These are phyloP conservation scores for Kitagawia praeruptora DNA, from an alignment of 129 eudicot species.

Conservation along the genomic window DNA sequence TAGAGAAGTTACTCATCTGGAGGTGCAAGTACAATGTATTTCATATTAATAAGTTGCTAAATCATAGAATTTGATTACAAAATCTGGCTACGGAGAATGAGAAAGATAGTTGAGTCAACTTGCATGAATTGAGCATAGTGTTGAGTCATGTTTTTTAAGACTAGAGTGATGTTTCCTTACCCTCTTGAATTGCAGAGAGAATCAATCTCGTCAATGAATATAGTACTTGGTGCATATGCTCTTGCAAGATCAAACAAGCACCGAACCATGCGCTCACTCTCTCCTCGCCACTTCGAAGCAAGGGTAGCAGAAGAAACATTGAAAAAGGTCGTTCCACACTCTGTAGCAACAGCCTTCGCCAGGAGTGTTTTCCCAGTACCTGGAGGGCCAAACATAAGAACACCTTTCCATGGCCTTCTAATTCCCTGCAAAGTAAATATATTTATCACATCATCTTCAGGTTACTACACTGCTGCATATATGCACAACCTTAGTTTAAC, in stretches of 20 bases:
- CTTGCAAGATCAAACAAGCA: slow-evolving; percentile 96
- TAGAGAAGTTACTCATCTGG: not conserved
- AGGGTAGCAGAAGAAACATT: slow-evolving; percentile 95
- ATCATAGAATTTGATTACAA: not conserved
- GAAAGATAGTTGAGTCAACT: not conserved
- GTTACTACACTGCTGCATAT: not conserved
- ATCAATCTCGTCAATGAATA: slow-evolving; percentile 94
- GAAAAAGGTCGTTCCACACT: slow-evolving; percentile 97
- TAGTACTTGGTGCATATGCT: slow-evolving; percentile 95
- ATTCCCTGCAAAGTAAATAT: slow-evolving; percentile 61
- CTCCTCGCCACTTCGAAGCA: slow-evolving; percentile 99
- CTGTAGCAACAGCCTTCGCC: slow-evolving; percentile 99
- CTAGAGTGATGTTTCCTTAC: slow-evolving; percentile 28
- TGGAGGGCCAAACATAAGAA: slow-evolving; percentile 99
- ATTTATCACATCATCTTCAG: not conserved
- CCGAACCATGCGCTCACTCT: slow-evolving; percentile 99
- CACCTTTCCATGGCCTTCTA: slow-evolving; percentile 99
- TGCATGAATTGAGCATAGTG: not conserved
- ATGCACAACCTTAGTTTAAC: slow-evolving; percentile 4
- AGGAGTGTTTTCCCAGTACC: slow-evolving; percentile 97
- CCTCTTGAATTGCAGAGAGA: slow-evolving; percentile 97
- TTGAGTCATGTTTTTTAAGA: not conserved
- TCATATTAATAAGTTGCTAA: not conserved
- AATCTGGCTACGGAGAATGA: not conserved
- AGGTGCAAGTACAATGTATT: not conserved